Evolutionary conservation across 169 alveolate species (phyloP), one percentile per base, ranked within the genome.

Genomic region (Plasmodium sp.): DNA sequence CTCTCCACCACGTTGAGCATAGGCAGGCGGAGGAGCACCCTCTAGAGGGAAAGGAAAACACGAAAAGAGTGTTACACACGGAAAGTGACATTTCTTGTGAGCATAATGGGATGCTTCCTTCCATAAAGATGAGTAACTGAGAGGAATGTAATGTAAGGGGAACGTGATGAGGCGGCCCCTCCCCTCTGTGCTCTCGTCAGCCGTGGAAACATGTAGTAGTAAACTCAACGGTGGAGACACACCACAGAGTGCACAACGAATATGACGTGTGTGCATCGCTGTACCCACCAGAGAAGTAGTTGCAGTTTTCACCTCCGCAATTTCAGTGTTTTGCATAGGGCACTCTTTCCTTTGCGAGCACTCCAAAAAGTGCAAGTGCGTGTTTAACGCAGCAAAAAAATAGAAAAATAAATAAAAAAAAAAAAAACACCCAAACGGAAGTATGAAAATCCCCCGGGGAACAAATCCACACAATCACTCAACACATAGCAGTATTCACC

Each of bases 51-150:
- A n/a, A 72, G 12, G 79, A n/a, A 39, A 84, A 22, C 45, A 84
- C 75, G 48, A 84, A 27, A 72, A 84, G 75, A 41, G 22, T 84
- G 22, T 72, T 84, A 84, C 12, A 22, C 45, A 31, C 39, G 4
- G 81, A 84, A 18, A 67, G 39, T 10, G 18, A 34, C 51, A 71
- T 33, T 41, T n/a, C 18, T 27, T 72, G 77, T 67, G 77, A 84
- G 5, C 7, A 84, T 34, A 84, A 45, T 27, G 54, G 18, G 9
- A 45, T 84, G 12, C 33, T 72, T 45, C 27, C 73, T 27, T 72
- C 93, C 3, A 16, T 72, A n/a, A 72, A 84, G 56, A 84, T 67
- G 93, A 84, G 75, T 41, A 71, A 84, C 27, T 84, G 43, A 84
- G 7, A 67, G 73, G 4, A 41, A 82, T 6, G 27, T 22, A 22